Evolutionary conservation across 2,329 filamentous ascomycete species (phyloP).

Genomic region (Fragosphaeria purpurea): DNA sequence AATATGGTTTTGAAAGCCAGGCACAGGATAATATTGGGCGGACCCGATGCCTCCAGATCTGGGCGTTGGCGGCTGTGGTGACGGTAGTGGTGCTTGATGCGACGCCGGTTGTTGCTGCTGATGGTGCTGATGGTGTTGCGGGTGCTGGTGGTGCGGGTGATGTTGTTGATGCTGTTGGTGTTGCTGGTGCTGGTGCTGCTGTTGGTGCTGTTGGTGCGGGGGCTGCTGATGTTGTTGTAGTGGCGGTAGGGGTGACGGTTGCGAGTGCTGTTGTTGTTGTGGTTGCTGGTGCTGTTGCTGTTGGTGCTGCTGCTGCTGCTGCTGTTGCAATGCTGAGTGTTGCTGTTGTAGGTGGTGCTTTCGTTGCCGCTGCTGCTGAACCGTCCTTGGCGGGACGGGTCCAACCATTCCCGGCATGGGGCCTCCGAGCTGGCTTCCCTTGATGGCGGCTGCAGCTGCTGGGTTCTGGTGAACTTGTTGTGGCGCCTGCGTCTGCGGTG

Average conservation of each 20-base stretch:
- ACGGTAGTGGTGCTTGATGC: slow-evolving; percentile 16
- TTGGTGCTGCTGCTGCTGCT: slow-evolving; percentile 23
- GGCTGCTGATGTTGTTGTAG: slow-evolving; percentile 2
- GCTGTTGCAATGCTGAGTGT: slow-evolving; percentile 1
- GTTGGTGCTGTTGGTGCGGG: slow-evolving; percentile 6
- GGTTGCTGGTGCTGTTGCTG: slow-evolving; percentile 21
- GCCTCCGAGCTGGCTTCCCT: slow-evolving; percentile 20
- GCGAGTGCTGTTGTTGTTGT: slow-evolving; percentile 26
- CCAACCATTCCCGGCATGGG: slow-evolving; percentile 12
- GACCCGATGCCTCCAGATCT: slow-evolving; percentile 27
- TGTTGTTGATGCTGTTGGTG: slow-evolving; percentile 26
- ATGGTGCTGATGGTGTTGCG: slow-evolving; percentile 25
- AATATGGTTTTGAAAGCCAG: slow-evolving; percentile 82
- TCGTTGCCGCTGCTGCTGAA: slow-evolving; percentile 16
- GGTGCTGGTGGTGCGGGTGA: slow-evolving; percentile 17
- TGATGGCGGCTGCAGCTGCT: slow-evolving; percentile 21
- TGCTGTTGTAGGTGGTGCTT: slow-evolving; percentile 8
- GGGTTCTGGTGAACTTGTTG: slow-evolving; percentile 5
- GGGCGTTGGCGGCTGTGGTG: slow-evolving; percentile 11
- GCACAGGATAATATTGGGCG: slow-evolving; percentile 65
- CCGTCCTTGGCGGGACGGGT: slow-evolving; percentile 7
- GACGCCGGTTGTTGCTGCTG: slow-evolving; percentile 20
- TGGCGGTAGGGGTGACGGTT: neutral
- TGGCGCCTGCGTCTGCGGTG: neutral
- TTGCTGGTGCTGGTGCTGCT: slow-evolving; percentile 2